These are phyloP conservation scores for Populus deltoides DNA, from an alignment of 345 rosid species.

Conservation along the genomic window DNA sequence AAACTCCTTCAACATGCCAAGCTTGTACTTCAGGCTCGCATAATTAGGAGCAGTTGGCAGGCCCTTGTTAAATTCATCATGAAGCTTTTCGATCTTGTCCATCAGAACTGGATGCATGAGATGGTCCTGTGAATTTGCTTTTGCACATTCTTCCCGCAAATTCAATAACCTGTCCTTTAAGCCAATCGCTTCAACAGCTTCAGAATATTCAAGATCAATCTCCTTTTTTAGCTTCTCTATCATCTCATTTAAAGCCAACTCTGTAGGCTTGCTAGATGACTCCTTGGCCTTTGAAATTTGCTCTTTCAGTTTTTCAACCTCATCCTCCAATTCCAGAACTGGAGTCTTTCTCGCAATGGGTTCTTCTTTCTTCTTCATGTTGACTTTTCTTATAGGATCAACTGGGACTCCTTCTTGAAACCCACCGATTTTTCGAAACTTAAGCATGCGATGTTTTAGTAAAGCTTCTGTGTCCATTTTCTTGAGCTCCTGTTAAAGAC, in stretches of 20 bases:
- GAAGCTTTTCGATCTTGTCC: constrained; percentile 64
- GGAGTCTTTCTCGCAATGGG: constrained; percentile 34
- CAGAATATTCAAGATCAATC: constrained; percentile 66
- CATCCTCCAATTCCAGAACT: constrained; percentile 51
- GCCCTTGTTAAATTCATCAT: constrained; percentile 51
- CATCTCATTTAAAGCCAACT: constrained; percentile 51
- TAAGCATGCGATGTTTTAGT: constrained; percentile 66
- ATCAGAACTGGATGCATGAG: constrained; percentile 52
- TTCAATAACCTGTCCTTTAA: constrained; percentile 46
- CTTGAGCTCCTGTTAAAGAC: constrained; percentile 58
- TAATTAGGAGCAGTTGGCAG: constrained; percentile 60
- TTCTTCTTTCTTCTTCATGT: constrained; percentile 70
- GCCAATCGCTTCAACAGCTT: constrained; percentile 62
- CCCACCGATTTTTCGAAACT: constrained; percentile 82
- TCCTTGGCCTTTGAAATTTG: constrained; percentile 64
- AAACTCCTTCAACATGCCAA: constrained; percentile 67
- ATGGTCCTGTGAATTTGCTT: constrained; percentile 50
- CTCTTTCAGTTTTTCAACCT: constrained; percentile 65
- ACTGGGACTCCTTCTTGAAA: constrained; percentile 61
- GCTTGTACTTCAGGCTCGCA: constrained; percentile 57
- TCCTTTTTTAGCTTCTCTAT: constrained; percentile 63
- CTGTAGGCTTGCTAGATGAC: constrained; percentile 54
- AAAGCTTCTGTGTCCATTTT: constrained; percentile 63
- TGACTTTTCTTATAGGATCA: constrained; percentile 58
- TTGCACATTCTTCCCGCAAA: constrained; percentile 50